phyloP scores from a whole-genome alignment of 768 basidiomycete species.

The Trametes punicea region DNA sequence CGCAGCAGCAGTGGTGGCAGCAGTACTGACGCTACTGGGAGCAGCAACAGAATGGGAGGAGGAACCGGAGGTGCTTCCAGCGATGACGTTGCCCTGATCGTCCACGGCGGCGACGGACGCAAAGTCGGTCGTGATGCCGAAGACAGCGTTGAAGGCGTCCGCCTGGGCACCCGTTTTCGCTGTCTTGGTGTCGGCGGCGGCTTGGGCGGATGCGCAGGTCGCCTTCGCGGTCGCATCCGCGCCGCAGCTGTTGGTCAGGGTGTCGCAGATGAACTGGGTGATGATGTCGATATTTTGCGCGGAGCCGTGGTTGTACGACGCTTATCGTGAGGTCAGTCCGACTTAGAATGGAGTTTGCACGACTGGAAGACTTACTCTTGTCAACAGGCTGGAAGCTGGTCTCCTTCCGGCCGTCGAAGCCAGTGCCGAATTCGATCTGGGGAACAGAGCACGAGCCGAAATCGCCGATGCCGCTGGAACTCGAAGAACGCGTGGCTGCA shows the following conservation, averaged over 20 bases:
- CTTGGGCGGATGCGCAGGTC: conserved; percentile 43
- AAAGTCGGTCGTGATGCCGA: conserved; percentile 55
- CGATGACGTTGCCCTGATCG: conserved; percentile 40
- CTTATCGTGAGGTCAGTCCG: conserved; percentile 23
- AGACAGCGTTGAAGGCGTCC: conserved; percentile 59
- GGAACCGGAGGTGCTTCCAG: conserved; percentile 25
- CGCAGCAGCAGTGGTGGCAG: conserved; percentile 17
- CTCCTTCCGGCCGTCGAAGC: conserved; percentile 52
- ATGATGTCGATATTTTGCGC: conserved; percentile 61
- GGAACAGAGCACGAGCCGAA: conserved; percentile 56
- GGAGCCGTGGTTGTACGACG: conserved; percentile 53
- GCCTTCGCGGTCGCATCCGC: conserved; percentile 51
- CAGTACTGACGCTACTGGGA: conserved; percentile 18
- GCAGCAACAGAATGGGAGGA: conserved; percentile 21
- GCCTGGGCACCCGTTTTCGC: conserved; percentile 48
- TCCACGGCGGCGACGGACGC: conserved; percentile 40
- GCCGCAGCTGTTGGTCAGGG: conserved; percentile 48
- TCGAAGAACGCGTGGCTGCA: conserved; percentile 1
- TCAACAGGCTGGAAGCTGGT: conserved; percentile 54
- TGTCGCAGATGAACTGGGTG: conserved; percentile 56
- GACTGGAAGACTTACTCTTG: conserved; percentile 30
- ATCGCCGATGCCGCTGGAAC: conserved; percentile 30
- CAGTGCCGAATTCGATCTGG: conserved; percentile 52
- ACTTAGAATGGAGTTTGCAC: neutral
- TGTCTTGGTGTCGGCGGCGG: conserved; percentile 26